Evolutionary conservation across 2,329 filamentous ascomycete species (phyloP), one percentile per base, ranked within the genome.

Genomic region (Talaromyces sp.): DNA sequence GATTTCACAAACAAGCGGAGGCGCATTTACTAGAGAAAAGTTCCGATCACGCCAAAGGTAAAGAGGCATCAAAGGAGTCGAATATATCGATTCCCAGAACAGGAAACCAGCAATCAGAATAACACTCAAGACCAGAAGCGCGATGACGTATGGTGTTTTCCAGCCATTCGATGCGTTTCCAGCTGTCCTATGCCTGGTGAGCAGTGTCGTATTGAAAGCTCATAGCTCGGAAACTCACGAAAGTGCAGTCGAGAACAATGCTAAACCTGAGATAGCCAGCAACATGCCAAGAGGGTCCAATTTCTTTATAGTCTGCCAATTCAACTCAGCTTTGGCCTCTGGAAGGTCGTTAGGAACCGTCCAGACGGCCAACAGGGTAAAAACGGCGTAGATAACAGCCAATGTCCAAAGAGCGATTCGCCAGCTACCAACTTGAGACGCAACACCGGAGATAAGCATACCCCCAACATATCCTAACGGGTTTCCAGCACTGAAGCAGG

Each of bases 241-340:
- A 63, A 89, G 75, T 1, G 83, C 83, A 23, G 84, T 84, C 16
- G 85, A 86, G 69, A 89, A 84, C 78, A 87, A 80, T 4, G 85
- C 86, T 62, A 88, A 86, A 0, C 87, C 87, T n/a, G 83, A 78
- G 39, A 89, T 81, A 2, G 86, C 86, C 64, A 89, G 72, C 0
- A 81, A 69, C 0, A 85, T 86, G 0, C 87, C 87, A 0, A 88
- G 72, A 6, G 84, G 71, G 73, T 90, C 87, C 67, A 90, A 84
- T 44, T 77, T 80, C 70, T 82, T 84, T 40, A 87, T 42, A 0
- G 82, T 82, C 61, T 82, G 72, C 66, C 68, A 74, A 46, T 73
- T 80, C 62, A 79, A 71, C 28, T 63, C 73, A 67, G 70, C 77
- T 69, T 77, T 86, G 69, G 69, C 68, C 21, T 78, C 31, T 28